Percentiles rank a stretch among this genome's conserved stretches.
Conservation (phyloP, 306 rosid genomes). For the Elaeagnus macrophylla region DNA sequence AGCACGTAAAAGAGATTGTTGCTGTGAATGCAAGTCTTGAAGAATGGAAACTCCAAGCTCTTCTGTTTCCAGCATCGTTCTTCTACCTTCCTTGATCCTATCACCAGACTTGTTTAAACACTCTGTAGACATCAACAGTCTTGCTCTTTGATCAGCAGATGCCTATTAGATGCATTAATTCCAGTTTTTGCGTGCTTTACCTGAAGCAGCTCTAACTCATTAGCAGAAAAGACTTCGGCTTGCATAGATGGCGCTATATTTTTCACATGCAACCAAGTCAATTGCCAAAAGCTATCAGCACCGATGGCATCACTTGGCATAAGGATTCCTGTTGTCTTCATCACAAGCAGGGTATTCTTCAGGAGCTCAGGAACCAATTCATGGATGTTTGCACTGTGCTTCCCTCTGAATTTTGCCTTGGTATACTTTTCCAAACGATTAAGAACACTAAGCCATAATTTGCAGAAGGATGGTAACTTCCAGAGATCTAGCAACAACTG, state of each 20-base stretch:
- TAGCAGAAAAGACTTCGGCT: constrained; percentile 77
- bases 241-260: constrained; percentile 71
- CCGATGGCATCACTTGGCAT: constrained; percentile 76
- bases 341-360: constrained; percentile 63
- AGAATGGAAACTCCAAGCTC: constrained; percentile 98
- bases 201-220: constrained; percentile 41
- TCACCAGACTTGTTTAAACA: constrained; percentile 60
- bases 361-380: constrained; percentile 86
- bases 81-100: constrained; percentile 71
- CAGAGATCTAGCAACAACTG: constrained; percentile 66
- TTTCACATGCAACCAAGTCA: constrained; percentile 92
- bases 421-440: constrained; percentile 82
- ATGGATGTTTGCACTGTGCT: constrained; percentile 77
- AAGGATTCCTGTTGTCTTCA: constrained; percentile 75
- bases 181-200: constrained; percentile 28
- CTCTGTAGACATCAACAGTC: constrained; percentile 75
- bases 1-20: constrained; percentile 81
- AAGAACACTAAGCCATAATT: constrained; percentile 92
- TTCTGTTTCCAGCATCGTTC: constrained; percentile 95
- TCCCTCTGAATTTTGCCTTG: constrained; percentile 80
- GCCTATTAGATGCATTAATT: constrained; percentile 45
- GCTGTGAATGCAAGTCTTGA: constrained; percentile 90
- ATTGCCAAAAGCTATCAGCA: constrained; percentile 92
- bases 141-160: constrained; percentile 77
- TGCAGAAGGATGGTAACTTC: constrained; percentile 74